Evolutionary conservation across 768 basidiomycete species (phyloP).

Genomic region (Lactifluus piperatus): DNA sequence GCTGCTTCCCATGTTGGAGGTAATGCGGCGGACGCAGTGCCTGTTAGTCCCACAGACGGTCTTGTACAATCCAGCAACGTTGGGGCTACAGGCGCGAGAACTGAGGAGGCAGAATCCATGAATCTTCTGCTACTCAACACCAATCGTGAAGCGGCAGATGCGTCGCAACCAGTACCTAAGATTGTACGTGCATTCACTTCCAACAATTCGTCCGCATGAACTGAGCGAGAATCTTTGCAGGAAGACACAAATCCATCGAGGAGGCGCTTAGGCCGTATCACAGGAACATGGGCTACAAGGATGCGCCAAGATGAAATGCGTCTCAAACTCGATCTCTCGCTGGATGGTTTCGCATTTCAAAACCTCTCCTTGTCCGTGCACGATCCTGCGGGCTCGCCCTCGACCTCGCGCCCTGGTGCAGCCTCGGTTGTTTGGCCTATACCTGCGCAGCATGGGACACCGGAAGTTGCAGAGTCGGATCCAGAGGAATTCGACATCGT

Average conservation of each 20-base stretch:
- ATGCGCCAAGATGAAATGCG: background rate
- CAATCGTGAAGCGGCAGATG: background rate
- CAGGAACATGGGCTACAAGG: constrained; percentile 6
- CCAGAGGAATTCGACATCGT: background rate
- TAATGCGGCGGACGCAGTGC: background rate
- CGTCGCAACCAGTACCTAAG: background rate
- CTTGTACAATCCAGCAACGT: background rate
- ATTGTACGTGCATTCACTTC: background rate
- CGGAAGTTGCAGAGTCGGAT: no score
- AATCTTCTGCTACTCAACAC: background rate
- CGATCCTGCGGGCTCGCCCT: background rate
- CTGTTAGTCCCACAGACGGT: background rate
- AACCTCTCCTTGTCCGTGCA: constrained; percentile 1
- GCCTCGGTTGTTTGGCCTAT: background rate
- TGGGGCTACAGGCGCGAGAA: background rate
- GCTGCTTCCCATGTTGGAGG: background rate
- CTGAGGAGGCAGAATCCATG: background rate
- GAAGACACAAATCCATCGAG: background rate
- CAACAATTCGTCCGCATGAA: no score
- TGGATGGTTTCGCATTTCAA: constrained; percentile 1
- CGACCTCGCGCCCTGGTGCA: background rate
- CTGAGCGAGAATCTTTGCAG: no score
- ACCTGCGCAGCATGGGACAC: background rate
- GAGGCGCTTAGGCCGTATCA: background rate
- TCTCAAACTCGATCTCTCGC: constrained; percentile 10